Evolutionary conservation across 2,329 filamentous ascomycete genomes (phyloP).

Genomic region (Chaetomiaceae sp.): DNA sequence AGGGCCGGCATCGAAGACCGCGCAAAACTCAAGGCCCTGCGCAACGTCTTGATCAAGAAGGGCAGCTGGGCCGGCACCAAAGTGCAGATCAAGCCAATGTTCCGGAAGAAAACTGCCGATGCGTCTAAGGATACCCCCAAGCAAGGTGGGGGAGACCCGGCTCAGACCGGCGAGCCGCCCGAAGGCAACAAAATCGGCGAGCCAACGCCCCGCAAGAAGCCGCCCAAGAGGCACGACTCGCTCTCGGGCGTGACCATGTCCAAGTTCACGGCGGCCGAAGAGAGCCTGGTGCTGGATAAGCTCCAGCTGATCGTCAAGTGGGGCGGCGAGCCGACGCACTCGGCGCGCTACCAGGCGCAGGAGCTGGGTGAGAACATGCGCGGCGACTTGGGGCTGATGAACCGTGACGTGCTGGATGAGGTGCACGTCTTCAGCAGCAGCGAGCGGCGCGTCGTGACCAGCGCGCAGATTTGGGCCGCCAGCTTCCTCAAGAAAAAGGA

Average conservation of each 20-base stretch:
- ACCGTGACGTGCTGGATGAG: conserved; percentile 84
- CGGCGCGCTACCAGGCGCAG: conserved; percentile 90
- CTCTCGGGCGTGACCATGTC: conserved; percentile 87
- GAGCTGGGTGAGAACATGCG: conserved; percentile 94
- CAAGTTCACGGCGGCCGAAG: conserved; percentile 86
- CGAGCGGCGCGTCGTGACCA: conserved; percentile 88
- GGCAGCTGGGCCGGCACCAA: conserved; percentile 93
- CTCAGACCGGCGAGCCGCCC: conserved; percentile 19
- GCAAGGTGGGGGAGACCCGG: too few relatives aligned
- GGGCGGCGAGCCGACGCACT: conserved; percentile 97
- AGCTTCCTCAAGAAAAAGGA: conserved; percentile 86
- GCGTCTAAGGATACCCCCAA: conserved; percentile 22
- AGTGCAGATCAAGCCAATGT: conserved; percentile 99
- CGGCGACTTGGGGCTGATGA: conserved; percentile 88
- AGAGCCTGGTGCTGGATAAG: conserved; percentile 90
- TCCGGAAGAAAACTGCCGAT: conserved; percentile 70
- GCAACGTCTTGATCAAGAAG: conserved; percentile 86
- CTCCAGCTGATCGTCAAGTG: conserved; percentile 97
- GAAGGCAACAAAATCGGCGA: conserved; percentile 18
- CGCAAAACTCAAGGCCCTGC: conserved; percentile 76
- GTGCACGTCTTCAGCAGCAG: conserved; percentile 95
- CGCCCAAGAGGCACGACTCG: conserved; percentile 68
- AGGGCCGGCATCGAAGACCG: conserved; percentile 75
- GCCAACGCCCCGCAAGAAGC: conserved; percentile 33
- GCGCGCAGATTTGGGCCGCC: conserved; percentile 90